These are phyloP conservation scores for Triticum urartu DNA, from an alignment of 176 grass and related monocot genomes.

Conservation along the genomic window DNA sequence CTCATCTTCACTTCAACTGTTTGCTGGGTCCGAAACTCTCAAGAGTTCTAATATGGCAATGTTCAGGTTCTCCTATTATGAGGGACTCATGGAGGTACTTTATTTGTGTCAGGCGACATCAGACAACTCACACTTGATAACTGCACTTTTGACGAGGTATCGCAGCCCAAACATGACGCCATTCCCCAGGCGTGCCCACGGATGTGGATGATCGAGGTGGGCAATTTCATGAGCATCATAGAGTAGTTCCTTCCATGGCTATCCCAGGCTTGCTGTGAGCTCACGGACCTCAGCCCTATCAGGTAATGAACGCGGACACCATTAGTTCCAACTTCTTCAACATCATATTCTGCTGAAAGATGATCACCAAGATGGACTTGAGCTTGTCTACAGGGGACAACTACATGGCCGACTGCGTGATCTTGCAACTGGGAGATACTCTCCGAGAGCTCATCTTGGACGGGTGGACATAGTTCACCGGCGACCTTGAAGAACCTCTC, in stretches of 20 bases:
- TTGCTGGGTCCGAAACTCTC: too few relatives aligned
- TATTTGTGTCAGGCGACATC: too few relatives aligned
- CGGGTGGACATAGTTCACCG: not conserved
- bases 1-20: too few relatives aligned
- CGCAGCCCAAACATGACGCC: not conserved
- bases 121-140: too few relatives aligned
- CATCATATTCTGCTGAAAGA: not conserved
- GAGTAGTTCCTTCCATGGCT: not conserved
- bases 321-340: not conserved
- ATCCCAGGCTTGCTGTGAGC: not conserved
- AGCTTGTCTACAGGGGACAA: not conserved
- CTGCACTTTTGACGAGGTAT: not conserved
- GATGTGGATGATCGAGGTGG: not conserved
- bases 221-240: not conserved
- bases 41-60: too few relatives aligned
- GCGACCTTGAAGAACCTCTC: not conserved
- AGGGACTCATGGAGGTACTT: too few relatives aligned
- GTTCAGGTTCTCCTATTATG: too few relatives aligned
- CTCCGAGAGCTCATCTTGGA: constrained; percentile 6
- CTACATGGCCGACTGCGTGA: not conserved
- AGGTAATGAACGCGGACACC: not conserved
- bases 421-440: not conserved
- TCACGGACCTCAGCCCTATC: not conserved
- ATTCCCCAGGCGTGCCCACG: not conserved
- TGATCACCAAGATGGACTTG: constrained; percentile 1